Evolutionary conservation across 2,329 filamentous ascomycete genomes (phyloP).

Genomic region (Penicillium paneum): DNA sequence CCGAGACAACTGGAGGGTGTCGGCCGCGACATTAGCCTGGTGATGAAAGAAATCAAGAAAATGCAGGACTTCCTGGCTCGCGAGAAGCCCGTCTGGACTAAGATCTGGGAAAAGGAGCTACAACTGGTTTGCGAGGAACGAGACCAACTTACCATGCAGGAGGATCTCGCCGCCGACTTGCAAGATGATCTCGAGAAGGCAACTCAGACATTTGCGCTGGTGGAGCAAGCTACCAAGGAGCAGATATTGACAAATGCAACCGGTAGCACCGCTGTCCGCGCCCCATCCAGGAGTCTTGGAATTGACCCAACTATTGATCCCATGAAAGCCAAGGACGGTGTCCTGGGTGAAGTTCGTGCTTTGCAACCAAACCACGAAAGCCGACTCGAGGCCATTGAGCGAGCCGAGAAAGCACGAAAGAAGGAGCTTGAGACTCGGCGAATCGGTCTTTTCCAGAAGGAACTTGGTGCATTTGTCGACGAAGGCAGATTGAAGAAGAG

Average conservation of each 20-base stretch:
- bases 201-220: slow-evolving; percentile 84
- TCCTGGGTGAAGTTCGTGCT: slow-evolving; percentile 89
- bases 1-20: slow-evolving; percentile 87
- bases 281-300: slow-evolving; percentile 52
- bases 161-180: slow-evolving; percentile 88
- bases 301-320: slow-evolving; percentile 63
- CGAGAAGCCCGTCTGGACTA: slow-evolving; percentile 96
- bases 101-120: slow-evolving; percentile 98
- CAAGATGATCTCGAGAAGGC: slow-evolving; percentile 95
- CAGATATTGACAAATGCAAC: slow-evolving; percentile 69
- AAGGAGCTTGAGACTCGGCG: slow-evolving; percentile 78
- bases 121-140: slow-evolving; percentile 94
- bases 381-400: slow-evolving; percentile 89
- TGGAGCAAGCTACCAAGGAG: slow-evolving; percentile 97
- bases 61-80: slow-evolving; percentile 87
- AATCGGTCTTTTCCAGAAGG: slow-evolving; percentile 76
- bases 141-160: slow-evolving; percentile 91
- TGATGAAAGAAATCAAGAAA: slow-evolving; percentile 84
- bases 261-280: slow-evolving; percentile 41
- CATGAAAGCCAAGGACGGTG: slow-evolving; percentile 78
- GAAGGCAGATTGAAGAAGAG: slow-evolving; percentile 94
- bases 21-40: slow-evolving; percentile 77
- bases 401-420: slow-evolving; percentile 87
- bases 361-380: slow-evolving; percentile 92
- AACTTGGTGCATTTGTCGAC: slow-evolving; percentile 79